These are phyloP conservation scores for Hypoxylon rubiginosum DNA, from an alignment of 2,329 filamentous ascomycete genomes.

Conservation along the genomic window DNA sequence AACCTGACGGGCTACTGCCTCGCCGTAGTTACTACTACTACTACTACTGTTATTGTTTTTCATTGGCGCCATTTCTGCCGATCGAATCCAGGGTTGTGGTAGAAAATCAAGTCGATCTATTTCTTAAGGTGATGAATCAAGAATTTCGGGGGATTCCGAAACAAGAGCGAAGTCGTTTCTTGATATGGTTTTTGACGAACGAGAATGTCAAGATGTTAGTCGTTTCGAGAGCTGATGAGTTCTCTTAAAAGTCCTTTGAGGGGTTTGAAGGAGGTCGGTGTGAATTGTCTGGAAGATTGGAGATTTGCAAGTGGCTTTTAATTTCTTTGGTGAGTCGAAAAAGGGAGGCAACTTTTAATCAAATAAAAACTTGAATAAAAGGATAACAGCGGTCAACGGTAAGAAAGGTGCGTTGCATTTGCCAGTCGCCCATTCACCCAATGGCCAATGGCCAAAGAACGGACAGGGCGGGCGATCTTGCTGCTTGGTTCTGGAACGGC, in stretches of 20 bases:
- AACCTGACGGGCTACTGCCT: constrained; percentile 72
- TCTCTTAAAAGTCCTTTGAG: neutral
- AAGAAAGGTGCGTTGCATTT: constrained; percentile 7
- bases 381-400: constrained; percentile 34
- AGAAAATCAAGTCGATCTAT: constrained; percentile 15
- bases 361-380: constrained; percentile 22
- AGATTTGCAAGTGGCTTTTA: constrained; percentile 20
- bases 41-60: constrained; percentile 76
- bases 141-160: constrained; percentile 18
- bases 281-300: constrained; percentile 7
- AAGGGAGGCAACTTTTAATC: constrained; percentile 17
- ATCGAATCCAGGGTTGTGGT: constrained; percentile 49
- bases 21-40: constrained; percentile 84
- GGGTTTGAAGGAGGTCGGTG: constrained; percentile 1
- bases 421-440: neutral
- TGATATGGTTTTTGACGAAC: neutral
- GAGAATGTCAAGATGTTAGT: neutral
- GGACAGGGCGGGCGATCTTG: constrained; percentile 6
- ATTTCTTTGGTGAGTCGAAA: constrained; percentile 25
- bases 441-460: constrained; percentile 16
- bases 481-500: constrained; percentile 38
- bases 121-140: neutral
- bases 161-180: neutral
- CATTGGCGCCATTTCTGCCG: constrained; percentile 73
- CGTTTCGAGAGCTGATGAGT: neutral